phyloP scores from a whole-genome alignment of 176 grass and related monocot genomes.

The Tuctoria greenei region DNA sequence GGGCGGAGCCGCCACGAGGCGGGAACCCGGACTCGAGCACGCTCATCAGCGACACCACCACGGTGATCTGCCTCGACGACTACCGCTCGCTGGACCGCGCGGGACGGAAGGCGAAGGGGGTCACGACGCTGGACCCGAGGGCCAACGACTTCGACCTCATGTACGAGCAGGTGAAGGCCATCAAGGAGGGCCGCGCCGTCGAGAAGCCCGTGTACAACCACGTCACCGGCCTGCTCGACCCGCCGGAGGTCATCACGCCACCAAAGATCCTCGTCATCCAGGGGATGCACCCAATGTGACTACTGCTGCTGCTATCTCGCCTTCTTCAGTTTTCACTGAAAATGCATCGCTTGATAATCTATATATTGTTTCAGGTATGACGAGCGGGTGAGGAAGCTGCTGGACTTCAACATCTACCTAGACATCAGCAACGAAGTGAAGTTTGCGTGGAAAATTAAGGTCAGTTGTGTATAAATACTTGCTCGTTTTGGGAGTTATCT shows the following conservation, averaged over 20 bases:
- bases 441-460: conserved; percentile 97
- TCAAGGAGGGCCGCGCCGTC: conserved; percentile 55
- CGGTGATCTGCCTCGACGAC: conserved; percentile 70
- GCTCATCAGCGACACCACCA: conserved; percentile 48
- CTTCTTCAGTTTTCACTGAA: not conserved
- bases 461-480: conserved; percentile 22
- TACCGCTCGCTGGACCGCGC: conserved; percentile 68
- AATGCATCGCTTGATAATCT: not conserved
- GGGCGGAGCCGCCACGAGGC: conserved; percentile 43
- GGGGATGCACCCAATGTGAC: conserved; percentile 56
- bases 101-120: conserved; percentile 46
- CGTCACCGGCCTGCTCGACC: conserved; percentile 53
- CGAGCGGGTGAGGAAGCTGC: conserved; percentile 68
- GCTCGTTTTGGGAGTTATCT: not conserved
- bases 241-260: conserved; percentile 54
- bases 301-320: not conserved
- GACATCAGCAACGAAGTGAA: conserved; percentile 86
- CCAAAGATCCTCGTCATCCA: conserved; percentile 66
- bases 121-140: conserved; percentile 58
- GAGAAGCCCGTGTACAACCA: conserved; percentile 77
- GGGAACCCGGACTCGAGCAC: conserved; percentile 65
- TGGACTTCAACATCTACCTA: conserved; percentile 92
- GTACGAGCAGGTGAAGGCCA: conserved; percentile 59
- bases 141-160: conserved; percentile 65
- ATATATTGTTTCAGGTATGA: conserved; percentile 56